These are phyloP conservation scores for Ogataea trehalophila DNA, from an alignment of 805 yeast genomes.

Conservation along the genomic window DNA sequence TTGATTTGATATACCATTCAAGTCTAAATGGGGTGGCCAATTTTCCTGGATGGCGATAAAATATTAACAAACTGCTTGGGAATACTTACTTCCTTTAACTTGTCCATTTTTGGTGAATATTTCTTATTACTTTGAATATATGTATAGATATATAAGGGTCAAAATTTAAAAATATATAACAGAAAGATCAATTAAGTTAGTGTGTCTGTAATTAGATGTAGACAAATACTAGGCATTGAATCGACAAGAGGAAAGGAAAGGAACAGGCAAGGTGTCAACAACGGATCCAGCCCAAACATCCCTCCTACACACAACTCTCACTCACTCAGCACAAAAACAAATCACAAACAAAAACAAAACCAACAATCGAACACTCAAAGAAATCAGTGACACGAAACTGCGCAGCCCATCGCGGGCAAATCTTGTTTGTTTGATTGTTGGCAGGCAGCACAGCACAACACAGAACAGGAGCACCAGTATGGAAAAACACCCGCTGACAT, in stretches of 20 bases:
- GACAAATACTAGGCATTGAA: too few relatives aligned
- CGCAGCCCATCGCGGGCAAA: too few relatives aligned
- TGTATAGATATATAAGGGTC: background rate
- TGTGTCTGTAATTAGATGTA: too few relatives aligned
- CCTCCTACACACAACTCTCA: background rate
- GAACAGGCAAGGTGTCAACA: background rate
- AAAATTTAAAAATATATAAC: background rate
- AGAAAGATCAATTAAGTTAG: background rate
- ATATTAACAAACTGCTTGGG: background rate
- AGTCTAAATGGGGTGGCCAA: too few relatives aligned
- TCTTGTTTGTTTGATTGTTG: too few relatives aligned
- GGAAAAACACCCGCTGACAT: too few relatives aligned
- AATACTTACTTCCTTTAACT: slow-evolving; percentile 43
- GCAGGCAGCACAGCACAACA: too few relatives aligned
- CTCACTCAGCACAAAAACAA: background rate
- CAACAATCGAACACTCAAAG: background rate
- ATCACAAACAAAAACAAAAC: background rate
- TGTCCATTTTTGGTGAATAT: slow-evolving; percentile 36
- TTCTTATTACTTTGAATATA: background rate
- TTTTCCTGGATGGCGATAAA: too few relatives aligned
- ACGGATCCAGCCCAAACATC: background rate
- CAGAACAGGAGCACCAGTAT: too few relatives aligned
- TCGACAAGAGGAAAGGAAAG: background rate
- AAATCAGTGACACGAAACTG: background rate
- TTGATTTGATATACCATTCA: too few relatives aligned